Evolutionary conservation across 352 stramenopile genomes (phyloP), one percentile per base, ranked within the genome.

Genomic region (Pythium plurisporium): DNA sequence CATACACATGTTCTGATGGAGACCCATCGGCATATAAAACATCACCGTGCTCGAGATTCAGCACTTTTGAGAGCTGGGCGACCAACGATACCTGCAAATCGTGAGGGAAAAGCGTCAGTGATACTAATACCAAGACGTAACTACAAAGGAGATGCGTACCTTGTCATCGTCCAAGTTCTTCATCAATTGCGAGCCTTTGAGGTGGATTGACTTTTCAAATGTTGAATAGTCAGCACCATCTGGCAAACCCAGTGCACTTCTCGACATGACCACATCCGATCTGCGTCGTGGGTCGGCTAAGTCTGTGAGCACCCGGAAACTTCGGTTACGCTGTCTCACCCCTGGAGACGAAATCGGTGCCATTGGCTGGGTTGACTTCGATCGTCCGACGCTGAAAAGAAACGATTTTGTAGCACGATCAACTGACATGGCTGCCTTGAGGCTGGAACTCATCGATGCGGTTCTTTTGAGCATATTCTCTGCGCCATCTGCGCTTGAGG

Each of bases 161-260:
- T 92, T 91, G 36, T 92, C 85, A 47, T 92, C 85, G 45, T 90
- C 80, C 0, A 94, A 64, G 38, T 91, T 86, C 62, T 76, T 73
- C 85, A 94, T 87, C 19, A 94, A 67, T 45, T 88, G 73, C 14
- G 85, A 92, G 11, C 79, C 82, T 55, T 92, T 94, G 43, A 94
- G 65, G 34, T 89, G 81, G 44, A 94, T 87, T 3, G 79, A 91
- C 62, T 94, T 94, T 47, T 92, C 85, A 53, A 94, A 90, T 7
- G 72, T 89, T 37, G 82, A 87, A 55, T 82, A 91, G 36, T 89
- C 74, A 0, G 70, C 63, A 8, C 67, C 72, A n/a, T 87, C 76
- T 1, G 70, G 63, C 5, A 63, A n/a, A 0, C 53, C 47, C 20
- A 64, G 27, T 5, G 53, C 40, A 11, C 36, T 58, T 50, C 56